phyloP scores from a whole-genome alignment of 2,329 filamentous ascomycete genomes.

The Bertia moriformis region DNA sequence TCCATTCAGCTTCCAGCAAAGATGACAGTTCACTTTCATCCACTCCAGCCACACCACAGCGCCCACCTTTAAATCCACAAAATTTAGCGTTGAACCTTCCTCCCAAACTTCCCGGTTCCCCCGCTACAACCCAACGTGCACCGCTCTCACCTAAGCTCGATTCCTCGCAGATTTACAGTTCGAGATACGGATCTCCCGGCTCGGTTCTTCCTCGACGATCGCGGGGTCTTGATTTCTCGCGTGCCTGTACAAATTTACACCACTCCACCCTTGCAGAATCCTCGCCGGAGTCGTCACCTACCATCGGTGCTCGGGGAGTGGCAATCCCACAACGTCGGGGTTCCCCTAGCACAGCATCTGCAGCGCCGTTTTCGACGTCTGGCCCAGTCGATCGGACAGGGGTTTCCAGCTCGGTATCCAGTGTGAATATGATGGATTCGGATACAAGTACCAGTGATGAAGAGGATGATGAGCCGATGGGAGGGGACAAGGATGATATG shows the following conservation, averaged over 20 bases:
- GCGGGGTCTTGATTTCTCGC: conserved; percentile 48
- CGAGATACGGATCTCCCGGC: conserved; percentile 34
- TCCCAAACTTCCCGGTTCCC: conserved; percentile 23
- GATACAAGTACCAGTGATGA: conserved; percentile 41
- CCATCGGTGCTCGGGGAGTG: conserved; percentile 39
- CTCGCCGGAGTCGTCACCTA: conserved; percentile 49
- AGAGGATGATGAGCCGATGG: conserved; percentile 20
- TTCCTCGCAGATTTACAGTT: conserved; percentile 38
- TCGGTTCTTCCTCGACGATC: conserved; percentile 49
- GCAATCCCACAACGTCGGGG: background rate
- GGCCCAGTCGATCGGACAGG: conserved; percentile 27
- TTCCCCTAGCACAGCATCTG: conserved; percentile 31
- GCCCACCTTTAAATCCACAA: conserved; percentile 28
- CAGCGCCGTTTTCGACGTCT: conserved; percentile 26
- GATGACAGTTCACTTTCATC: conserved; percentile 23
- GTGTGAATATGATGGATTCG: conserved; percentile 50
- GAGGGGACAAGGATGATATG: conserved; percentile 19
- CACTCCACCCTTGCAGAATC: conserved; percentile 51
- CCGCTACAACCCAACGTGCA: conserved; percentile 27
- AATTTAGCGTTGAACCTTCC: conserved; percentile 43
- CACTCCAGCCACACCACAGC: conserved; percentile 29
- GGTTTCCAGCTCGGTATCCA: conserved; percentile 48
- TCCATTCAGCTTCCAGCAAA: conserved; percentile 20
- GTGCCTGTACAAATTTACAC: conserved; percentile 51
- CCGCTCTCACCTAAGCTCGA: conserved; percentile 47